These are phyloP conservation scores for Letharia columbiana DNA, from an alignment of 495 filamentous ascomycete genomes.

Conservation along the genomic window DNA sequence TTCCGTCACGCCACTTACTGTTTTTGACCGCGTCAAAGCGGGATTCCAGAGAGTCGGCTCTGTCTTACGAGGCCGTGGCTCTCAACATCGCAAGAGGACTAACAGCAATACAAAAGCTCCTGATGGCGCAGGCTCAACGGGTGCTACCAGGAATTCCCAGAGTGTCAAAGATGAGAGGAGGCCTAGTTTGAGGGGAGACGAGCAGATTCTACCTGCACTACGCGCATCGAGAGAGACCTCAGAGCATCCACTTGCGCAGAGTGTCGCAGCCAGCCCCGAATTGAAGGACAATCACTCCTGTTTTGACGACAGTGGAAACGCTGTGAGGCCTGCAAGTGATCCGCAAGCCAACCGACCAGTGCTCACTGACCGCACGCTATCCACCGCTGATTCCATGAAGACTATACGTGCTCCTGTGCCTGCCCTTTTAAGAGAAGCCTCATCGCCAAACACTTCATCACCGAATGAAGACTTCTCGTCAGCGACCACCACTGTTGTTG, in stretches of 20 bases:
- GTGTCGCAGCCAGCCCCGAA: slow-evolving; percentile 66
- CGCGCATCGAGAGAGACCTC: slow-evolving; percentile 39
- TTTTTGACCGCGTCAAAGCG: slow-evolving; percentile 67
- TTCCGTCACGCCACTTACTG: slow-evolving; percentile 80
- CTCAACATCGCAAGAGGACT: slow-evolving; percentile 25
- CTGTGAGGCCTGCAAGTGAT: slow-evolving; percentile 19
- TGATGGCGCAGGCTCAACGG: slow-evolving; percentile 18
- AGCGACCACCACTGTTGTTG: slow-evolving; percentile 40
- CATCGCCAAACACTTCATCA: slow-evolving; percentile 22
- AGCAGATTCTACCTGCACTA: slow-evolving; percentile 49
- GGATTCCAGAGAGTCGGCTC: slow-evolving; percentile 44
- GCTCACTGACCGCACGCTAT: slow-evolving; percentile 46
- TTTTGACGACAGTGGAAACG: slow-evolving; percentile 31
- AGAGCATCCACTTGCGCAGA: slow-evolving; percentile 79
- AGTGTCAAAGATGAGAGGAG: slow-evolving; percentile 45
- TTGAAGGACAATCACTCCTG: slow-evolving; percentile 38
- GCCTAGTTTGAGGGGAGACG: slow-evolving; percentile 63
- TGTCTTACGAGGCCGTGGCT: slow-evolving; percentile 27
- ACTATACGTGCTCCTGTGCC: slow-evolving; percentile 47
- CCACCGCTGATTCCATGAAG: slow-evolving; percentile 53
- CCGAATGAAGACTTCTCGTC: slow-evolving; percentile 28
- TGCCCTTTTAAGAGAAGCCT: slow-evolving; percentile 24
- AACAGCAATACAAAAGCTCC: slow-evolving; percentile 21
- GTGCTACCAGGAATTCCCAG: slow-evolving; percentile 26
- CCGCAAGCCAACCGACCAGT: slow-evolving; percentile 37